Base-by-base conservation (phyloP, 2,329 filamentous ascomycete species). In the Cercospora brassicicola region DNA sequence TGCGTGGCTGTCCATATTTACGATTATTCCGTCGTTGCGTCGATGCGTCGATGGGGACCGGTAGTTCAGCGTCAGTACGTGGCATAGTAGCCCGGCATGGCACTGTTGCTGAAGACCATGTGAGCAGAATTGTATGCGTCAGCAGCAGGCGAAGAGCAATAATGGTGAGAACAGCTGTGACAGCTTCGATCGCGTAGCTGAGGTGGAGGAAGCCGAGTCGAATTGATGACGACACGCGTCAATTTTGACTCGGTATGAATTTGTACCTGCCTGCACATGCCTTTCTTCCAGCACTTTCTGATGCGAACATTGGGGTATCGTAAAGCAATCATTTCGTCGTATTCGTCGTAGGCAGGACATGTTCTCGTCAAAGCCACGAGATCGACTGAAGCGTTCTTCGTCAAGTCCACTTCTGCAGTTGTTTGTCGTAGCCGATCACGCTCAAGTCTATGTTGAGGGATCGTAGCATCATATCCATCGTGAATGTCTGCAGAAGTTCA, bases 391-490 rank as follows among this genome's bases (percentile, higher is more conserved):
- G 20, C 61, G 9, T 8, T n/a, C 42, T 18, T 7, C 57, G 15
- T 28, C 59, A 66, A 7, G n/a, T 48, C 89, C 89, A 91, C 75
- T 81, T 81, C 75, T 89, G 86, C 63, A 80, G 77, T 11, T 81
- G 77, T 67, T 83, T 82, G 76, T 90, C 87, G 76, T 86, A 91
- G 4, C 89, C 89, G 71, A 91, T 89, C n/a, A 86, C 75, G 59
- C 84, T 80, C 4, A 87, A 78, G 65, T 90, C 87, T 66, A 91
- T 85, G 73, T 90, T 89, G 67, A 91, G 79, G 31, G 84, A 87
- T 71, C 84, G 85, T 15, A 91, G 82, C 89, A 91, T 91, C 84
- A 87, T 87, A 59, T 86, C 87, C 85, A 91, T 89, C 11, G 88
- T 90, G 73, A 91, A 90, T 11, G 84, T 85, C 87, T 89, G 71